Conservation (phyloP, 225 moss, liverwort and hornwort genomes). For the Sphagnum tenellum region DNA sequence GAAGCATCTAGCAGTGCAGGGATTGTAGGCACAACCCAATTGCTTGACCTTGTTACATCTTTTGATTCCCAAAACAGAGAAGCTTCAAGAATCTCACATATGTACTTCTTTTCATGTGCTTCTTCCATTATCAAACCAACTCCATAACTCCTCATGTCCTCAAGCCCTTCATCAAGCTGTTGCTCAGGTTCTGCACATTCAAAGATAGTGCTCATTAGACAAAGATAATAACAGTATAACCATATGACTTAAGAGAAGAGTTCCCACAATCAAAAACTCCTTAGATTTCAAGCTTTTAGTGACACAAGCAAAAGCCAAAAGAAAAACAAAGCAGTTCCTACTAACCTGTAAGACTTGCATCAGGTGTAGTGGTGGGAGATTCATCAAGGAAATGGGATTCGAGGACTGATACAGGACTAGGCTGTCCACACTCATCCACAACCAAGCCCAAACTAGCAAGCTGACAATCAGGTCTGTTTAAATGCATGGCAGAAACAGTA, state of each 20-base stretch:
- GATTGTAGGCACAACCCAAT: conserved; percentile 4
- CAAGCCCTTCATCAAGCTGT: conserved; percentile 7
- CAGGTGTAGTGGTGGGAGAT: conserved; percentile 28
- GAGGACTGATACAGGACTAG: conserved; percentile 46
- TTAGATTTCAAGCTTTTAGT: too few relatives aligned
- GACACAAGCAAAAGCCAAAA: too few relatives aligned
- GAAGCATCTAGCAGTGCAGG: conserved; percentile 27
- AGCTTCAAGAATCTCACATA: conserved; percentile 47
- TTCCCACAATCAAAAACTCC: too few relatives aligned
- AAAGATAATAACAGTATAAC: too few relatives aligned
- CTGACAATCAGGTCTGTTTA: conserved; percentile 3
- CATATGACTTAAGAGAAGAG: too few relatives aligned
- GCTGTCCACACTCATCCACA: conserved; percentile 36
- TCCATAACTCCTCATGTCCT: conserved; percentile 4
- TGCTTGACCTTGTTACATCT: conserved; percentile 2
- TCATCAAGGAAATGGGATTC: conserved; percentile 42
- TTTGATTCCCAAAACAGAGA: conserved; percentile 23
- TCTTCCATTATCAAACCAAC: conserved; percentile 2
- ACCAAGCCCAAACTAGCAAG: conserved; percentile 10
- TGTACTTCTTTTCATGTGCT: conserved; percentile 47
- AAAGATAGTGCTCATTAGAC: neutral
- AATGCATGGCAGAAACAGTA: too few relatives aligned
- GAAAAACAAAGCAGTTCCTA: neutral
- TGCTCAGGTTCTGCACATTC: conserved; percentile 16
- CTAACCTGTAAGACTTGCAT: conserved; percentile 32